phyloP scores from a whole-genome alignment of 2,329 filamentous ascomycete species.

The Aspergillus arachidicola region DNA sequence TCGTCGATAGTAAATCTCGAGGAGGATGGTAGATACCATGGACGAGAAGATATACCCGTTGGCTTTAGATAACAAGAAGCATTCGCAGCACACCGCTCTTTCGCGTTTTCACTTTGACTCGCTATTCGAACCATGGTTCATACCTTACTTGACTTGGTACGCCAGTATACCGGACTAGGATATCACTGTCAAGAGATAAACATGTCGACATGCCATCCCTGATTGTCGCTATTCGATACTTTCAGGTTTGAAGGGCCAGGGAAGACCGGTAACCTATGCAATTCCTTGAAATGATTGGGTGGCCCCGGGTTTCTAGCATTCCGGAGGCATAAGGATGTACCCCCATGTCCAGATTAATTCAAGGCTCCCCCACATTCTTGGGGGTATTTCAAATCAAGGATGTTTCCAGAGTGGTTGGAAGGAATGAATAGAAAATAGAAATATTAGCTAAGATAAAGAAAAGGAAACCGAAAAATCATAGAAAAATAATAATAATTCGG shows the following conservation, averaged over 20 bases:
- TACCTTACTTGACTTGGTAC: neutral
- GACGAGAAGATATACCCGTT: neutral
- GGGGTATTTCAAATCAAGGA: conserved; percentile 14
- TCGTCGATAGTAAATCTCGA: neutral
- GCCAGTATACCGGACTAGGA: neutral
- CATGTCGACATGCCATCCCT: neutral
- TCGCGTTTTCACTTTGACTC: neutral
- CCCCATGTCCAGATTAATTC: conserved; percentile 4
- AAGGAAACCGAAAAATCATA: neutral
- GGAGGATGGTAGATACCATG: neutral
- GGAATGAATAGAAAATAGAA: neutral
- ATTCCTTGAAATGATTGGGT: neutral
- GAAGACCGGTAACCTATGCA: neutral
- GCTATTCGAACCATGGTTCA: neutral
- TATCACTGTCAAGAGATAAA: neutral
- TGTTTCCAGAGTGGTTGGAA: neutral
- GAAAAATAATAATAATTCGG: neutral
- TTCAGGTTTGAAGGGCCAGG: neutral
- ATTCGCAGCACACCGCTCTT: neutral
- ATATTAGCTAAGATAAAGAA: neutral
- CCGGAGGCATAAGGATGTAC: neutral
- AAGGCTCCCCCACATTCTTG: conserved; percentile 8
- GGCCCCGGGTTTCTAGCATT: neutral
- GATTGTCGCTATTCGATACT: neutral
- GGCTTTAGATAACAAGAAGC: neutral